These are phyloP conservation scores for Inonotus obliquus DNA, from an alignment of 1,284 basidiomycete species.

Conservation along the genomic window DNA sequence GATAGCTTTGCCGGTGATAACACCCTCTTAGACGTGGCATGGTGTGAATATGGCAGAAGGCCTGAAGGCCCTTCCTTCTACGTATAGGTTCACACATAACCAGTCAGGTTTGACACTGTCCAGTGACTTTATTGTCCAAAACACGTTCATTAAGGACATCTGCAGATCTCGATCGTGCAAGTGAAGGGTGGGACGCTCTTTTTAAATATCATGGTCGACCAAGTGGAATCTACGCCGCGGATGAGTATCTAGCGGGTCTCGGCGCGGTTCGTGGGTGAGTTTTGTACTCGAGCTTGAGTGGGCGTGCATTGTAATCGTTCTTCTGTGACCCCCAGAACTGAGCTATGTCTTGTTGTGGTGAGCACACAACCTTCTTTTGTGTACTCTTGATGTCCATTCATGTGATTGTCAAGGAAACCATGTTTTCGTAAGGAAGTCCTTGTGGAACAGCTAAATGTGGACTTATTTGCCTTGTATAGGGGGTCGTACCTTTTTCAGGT, in stretches of 20 bases:
- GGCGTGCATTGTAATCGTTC: constrained; percentile 2
- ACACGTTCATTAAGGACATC: background rate
- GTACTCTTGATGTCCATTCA: background rate
- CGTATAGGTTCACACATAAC: constrained; percentile 54
- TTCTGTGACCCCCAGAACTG: constrained; percentile 33
- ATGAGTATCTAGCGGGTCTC: constrained; percentile 53
- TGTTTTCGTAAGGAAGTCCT: constrained; percentile 46
- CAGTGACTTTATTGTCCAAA: background rate
- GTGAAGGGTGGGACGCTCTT: constrained; percentile 50
- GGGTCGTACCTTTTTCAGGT: constrained; percentile 55
- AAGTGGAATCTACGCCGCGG: constrained; percentile 54
- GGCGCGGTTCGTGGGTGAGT: constrained; percentile 49
- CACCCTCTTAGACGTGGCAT: constrained; percentile 37
- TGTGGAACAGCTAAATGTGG: background rate
- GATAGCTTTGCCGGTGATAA: background rate
- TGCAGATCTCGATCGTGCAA: constrained; percentile 46
- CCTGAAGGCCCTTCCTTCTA: constrained; percentile 49
- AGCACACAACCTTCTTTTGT: constrained; percentile 22
- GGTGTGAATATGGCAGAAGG: constrained; percentile 59
- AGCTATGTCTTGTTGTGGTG: constrained; percentile 55
- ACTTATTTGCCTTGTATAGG: constrained; percentile 26
- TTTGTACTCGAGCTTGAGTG: background rate
- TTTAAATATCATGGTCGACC: constrained; percentile 59
- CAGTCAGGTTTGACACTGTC: constrained; percentile 38
- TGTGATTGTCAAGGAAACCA: constrained; percentile 41